Conservation (phyloP, 164 flowering plant genomes). For the Vitis riparia region DNA sequence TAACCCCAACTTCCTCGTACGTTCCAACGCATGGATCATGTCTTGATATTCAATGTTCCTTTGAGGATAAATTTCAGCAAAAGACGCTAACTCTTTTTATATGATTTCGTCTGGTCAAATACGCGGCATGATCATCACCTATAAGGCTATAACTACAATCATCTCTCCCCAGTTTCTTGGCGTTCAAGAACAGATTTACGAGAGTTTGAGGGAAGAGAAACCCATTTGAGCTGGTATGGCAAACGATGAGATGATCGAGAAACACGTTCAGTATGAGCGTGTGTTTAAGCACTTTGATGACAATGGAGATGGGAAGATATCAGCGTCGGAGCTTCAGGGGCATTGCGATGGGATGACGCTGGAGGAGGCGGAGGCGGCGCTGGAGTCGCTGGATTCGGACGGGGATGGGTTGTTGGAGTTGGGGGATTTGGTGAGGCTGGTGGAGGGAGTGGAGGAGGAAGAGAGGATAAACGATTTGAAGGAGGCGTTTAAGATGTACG, state of each 20-base stretch:
- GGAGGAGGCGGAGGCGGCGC: constrained; percentile 28
- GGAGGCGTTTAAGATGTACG: constrained; percentile 53
- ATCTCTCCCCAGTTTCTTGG: neutral
- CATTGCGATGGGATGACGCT: constrained; percentile 20
- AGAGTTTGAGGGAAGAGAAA: no score
- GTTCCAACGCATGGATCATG: no score
- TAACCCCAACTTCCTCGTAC: no score
- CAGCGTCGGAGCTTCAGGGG: constrained; percentile 33
- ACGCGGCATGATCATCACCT: neutral
- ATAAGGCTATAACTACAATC: neutral
- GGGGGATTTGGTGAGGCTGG: constrained; percentile 35
- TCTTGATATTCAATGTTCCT: no score
- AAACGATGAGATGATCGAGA: constrained; percentile 19
- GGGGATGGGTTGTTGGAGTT: constrained; percentile 38
- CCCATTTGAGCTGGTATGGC: no score
- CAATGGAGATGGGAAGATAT: constrained; percentile 37
- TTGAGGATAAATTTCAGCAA: no score
- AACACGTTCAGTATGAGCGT: constrained; percentile 21
- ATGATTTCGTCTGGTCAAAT: neutral
- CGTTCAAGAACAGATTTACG: no score
- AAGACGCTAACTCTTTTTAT: no score
- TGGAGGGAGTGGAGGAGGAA: constrained; percentile 35
- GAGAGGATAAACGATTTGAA: constrained; percentile 35
- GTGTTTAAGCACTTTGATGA: constrained; percentile 38
- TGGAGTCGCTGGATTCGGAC: constrained; percentile 26